Conservation (phyloP, 164 flowering plant species). For the Annona cherimola region DNA sequence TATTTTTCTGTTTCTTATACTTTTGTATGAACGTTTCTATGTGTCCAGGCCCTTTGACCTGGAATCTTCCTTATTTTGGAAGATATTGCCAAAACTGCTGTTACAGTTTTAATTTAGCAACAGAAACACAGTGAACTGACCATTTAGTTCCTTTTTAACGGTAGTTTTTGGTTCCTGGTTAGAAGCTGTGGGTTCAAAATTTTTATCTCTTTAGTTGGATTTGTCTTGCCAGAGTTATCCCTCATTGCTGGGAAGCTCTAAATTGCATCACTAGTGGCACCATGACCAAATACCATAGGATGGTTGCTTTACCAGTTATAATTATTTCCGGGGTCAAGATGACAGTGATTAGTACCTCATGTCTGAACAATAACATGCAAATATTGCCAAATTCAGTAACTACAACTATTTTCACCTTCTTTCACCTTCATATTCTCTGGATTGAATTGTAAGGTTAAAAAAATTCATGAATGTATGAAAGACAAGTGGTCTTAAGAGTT, state of each 20-base stretch:
- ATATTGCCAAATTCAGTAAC: not conserved
- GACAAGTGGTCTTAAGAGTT: not conserved
- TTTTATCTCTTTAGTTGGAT: not conserved
- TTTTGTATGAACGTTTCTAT: too few relatives aligned
- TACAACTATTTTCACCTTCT: not conserved
- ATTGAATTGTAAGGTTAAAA: not conserved
- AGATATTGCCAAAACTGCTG: too few relatives aligned
- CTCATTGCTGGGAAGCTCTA: too few relatives aligned
- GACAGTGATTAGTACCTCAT: not conserved
- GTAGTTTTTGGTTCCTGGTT: too few relatives aligned
- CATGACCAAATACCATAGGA: not conserved
- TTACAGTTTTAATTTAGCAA: too few relatives aligned
- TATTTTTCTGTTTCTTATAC: too few relatives aligned
- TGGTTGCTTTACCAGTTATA: not conserved
- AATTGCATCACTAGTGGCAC: too few relatives aligned
- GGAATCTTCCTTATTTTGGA: not conserved
- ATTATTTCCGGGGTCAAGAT: not conserved
- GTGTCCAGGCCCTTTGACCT: not conserved
- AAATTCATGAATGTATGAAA: not conserved
- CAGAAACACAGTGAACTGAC: not conserved
- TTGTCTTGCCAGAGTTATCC: not conserved
- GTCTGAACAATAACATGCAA: not conserved
- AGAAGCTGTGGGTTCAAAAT: not conserved
- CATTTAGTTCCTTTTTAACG: not conserved
- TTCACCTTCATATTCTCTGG: not conserved